Evolutionary conservation across 441 rosid genomes (phyloP).

Genomic region (Lepidium campestre): DNA sequence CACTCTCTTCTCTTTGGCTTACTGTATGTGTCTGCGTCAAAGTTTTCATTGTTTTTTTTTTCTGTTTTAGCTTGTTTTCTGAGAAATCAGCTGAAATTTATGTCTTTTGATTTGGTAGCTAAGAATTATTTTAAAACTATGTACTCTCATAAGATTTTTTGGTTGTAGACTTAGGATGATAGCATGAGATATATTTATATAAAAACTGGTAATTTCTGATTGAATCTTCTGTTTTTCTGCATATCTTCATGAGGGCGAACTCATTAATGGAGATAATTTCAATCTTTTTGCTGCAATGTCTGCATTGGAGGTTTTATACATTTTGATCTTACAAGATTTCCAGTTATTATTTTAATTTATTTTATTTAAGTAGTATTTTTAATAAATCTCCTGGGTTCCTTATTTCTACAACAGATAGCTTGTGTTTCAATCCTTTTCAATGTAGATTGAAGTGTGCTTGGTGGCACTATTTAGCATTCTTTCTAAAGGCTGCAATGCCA

Average conservation of each 20-base stretch:
- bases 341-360: not conserved
- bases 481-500: not conserved
- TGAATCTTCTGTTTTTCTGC: not conserved
- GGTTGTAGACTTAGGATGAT: not conserved
- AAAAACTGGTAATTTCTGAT: not conserved
- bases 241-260: constrained; percentile 89
- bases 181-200: not conserved
- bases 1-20: not conserved
- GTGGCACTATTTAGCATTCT: not conserved
- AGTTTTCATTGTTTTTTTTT: too few relatives aligned
- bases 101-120: not conserved
- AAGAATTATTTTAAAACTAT: not conserved
- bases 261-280: constrained; percentile 90
- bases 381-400: too few relatives aligned
- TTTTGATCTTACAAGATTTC: not conserved
- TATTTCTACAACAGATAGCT: not conserved
- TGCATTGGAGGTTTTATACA: constrained; percentile 77
- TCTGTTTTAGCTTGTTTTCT: too few relatives aligned
- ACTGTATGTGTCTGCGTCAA: too few relatives aligned
- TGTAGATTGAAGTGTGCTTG: not conserved
- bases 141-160: not conserved
- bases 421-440: not conserved
- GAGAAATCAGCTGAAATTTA: not conserved
- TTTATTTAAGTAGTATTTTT: too few relatives aligned
- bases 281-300: constrained; percentile 99